Conservation (phyloP, 306 rosid genomes). For the Psophocarpus tetragonolobus region DNA sequence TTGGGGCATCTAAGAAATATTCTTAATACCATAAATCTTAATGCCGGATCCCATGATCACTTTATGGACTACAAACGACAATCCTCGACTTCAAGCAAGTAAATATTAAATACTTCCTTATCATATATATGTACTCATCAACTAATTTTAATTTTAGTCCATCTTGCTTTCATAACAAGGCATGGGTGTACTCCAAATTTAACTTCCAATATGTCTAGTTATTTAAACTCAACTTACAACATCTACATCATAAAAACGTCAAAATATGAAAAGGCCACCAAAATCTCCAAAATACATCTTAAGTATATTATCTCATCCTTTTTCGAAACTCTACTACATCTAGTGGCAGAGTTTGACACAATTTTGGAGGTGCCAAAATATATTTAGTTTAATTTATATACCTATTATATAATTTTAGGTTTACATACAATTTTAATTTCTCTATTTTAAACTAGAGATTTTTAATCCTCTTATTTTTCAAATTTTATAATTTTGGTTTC, state of each 20-base stretch:
- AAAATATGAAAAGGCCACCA: not conserved
- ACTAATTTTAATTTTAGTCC: no score
- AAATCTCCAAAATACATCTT: not conserved
- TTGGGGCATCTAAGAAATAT: not conserved
- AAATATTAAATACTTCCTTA: not conserved
- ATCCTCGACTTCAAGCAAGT: not conserved
- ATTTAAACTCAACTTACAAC: not conserved
- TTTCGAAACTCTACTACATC: slow-evolving; percentile 1
- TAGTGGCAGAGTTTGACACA: no score
- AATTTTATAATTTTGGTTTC: no score
- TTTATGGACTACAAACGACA: not conserved
- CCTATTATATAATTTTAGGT: no score
- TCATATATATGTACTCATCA: not conserved
- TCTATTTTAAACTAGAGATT: no score
- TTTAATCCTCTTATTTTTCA: no score
- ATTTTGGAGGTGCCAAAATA: no score
- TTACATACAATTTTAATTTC: no score
- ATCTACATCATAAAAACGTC: not conserved
- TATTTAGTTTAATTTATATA: no score
- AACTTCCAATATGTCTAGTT: not conserved
- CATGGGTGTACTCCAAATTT: not conserved
- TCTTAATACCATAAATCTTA: not conserved
- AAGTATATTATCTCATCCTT: not conserved
- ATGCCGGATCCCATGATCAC: not conserved
- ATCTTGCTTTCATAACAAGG: not conserved